These are phyloP conservation scores for Lentinula edodes DNA, from an alignment of 768 basidiomycete species.

Conservation along the genomic window DNA sequence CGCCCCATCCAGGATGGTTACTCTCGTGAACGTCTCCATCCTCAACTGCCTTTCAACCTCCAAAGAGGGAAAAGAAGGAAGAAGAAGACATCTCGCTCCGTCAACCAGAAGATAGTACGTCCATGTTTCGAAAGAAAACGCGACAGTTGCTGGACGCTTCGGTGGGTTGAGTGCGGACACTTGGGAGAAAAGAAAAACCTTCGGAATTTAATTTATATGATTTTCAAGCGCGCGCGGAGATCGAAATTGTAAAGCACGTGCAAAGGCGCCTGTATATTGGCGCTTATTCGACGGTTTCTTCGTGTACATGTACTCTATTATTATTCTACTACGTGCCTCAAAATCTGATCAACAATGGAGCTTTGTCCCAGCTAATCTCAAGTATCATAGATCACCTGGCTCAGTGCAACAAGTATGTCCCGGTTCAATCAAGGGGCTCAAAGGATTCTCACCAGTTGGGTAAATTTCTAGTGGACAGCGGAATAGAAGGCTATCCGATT, in stretches of 20 bases:
- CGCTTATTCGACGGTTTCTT: no score
- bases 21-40: constrained; percentile 42
- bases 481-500: background rate
- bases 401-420: background rate
- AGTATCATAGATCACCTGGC: background rate
- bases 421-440: background rate
- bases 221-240: background rate
- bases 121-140: constrained; percentile 48
- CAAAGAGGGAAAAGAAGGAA: constrained; percentile 13
- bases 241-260: background rate
- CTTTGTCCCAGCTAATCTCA: no score
- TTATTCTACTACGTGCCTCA: background rate
- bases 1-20: constrained; percentile 45
- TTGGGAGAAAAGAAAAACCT: constrained; percentile 22
- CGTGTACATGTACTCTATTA: background rate
- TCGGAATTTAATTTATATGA: background rate
- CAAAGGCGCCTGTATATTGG: no score
- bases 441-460: background rate
- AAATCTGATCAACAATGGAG: background rate
- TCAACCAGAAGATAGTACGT: constrained; percentile 67
- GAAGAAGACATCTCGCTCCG: constrained; percentile 59
- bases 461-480: background rate
- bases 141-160: constrained; percentile 52
- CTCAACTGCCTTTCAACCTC: constrained; percentile 8
- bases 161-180: constrained; percentile 63